These are phyloP conservation scores for Aristolochia fimbriata DNA, from an alignment of 164 flowering plant genomes.

Conservation along the genomic window DNA sequence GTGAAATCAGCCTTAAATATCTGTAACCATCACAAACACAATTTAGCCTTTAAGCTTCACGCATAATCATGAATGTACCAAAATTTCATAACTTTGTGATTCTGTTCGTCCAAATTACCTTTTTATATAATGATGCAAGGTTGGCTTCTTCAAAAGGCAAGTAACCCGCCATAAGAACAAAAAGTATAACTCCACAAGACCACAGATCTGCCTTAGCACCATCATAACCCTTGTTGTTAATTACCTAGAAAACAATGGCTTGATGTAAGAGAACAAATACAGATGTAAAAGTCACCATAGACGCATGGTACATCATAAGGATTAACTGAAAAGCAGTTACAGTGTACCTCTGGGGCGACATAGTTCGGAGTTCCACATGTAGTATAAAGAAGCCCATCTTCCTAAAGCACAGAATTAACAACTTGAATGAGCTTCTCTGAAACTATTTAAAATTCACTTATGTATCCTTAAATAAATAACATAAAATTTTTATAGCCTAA, in stretches of 20 bases:
- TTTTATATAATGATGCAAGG: slow-evolving; percentile 69
- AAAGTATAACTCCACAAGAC: slow-evolving; percentile 97
- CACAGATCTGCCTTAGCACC: slow-evolving; percentile 96
- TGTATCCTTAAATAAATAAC: too few relatives aligned
- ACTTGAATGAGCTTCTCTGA: too few relatives aligned
- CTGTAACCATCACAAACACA: slow-evolving; percentile 28
- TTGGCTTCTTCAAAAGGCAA: slow-evolving; percentile 93
- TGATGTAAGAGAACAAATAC: background rate
- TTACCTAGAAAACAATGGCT: slow-evolving; percentile 37
- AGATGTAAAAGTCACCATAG: background rate
- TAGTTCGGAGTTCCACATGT: slow-evolving; percentile 98
- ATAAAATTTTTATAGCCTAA: too few relatives aligned
- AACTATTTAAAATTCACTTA: too few relatives aligned
- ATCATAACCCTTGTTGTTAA: slow-evolving; percentile 89
- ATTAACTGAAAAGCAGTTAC: background rate
- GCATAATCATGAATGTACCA: too few relatives aligned
- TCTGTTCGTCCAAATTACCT: slow-evolving; percentile 27
- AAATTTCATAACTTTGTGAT: too few relatives aligned
- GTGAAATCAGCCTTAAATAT: slow-evolving; percentile 79
- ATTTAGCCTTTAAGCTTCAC: too few relatives aligned
- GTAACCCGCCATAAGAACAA: slow-evolving; percentile 92
- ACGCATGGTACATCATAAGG: too few relatives aligned
- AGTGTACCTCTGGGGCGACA: slow-evolving; percentile 94
- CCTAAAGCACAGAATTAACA: slow-evolving; percentile 27
- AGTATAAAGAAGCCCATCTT: slow-evolving; percentile 91